phyloP scores from a whole-genome alignment of 352 stramenopile species.

The Aphanomyces astaci region DNA sequence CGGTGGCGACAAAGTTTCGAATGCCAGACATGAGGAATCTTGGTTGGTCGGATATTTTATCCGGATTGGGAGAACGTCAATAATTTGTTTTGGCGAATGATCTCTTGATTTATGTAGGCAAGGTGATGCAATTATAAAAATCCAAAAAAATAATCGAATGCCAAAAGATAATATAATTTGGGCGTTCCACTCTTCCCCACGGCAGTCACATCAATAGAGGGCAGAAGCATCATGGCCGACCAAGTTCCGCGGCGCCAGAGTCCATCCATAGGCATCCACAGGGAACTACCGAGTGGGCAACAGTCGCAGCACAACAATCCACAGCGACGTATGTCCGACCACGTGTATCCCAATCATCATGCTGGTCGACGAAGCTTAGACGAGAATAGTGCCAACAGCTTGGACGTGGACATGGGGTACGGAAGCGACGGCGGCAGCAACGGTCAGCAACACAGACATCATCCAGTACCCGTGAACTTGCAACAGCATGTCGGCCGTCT shows the following conservation, averaged over 20 bases:
- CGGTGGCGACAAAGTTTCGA: no score
- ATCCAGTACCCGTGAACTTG: not conserved
- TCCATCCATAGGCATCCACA: not conserved
- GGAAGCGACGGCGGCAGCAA: not conserved
- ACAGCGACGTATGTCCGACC: slow-evolving; percentile 8
- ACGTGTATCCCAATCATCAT: slow-evolving; percentile 7
- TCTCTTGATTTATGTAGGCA: not conserved
- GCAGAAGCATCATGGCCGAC: slow-evolving; percentile 8
- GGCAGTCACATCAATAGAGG: not conserved
- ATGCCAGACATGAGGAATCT: no score
- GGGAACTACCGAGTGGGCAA: not conserved
- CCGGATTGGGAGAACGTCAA: not conserved
- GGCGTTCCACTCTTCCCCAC: not conserved
- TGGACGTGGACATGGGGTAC: slow-evolving; percentile 20
- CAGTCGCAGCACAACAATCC: not conserved
- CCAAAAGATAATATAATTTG: slow-evolving; percentile 15
- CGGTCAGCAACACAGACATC: not conserved
- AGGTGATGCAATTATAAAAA: not conserved
- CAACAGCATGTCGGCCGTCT: not conserved
- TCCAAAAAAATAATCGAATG: not conserved
- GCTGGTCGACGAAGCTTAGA: not conserved
- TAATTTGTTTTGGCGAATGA: not conserved
- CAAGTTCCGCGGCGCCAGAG: slow-evolving; percentile 10
- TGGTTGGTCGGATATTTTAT: not conserved
- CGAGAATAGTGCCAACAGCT: not conserved